Percentiles rank a stretch among this genome's conserved stretches.
phyloP scores from a whole-genome alignment of 2,329 filamentous ascomycete genomes.

The Aspergillus jensenii region DNA sequence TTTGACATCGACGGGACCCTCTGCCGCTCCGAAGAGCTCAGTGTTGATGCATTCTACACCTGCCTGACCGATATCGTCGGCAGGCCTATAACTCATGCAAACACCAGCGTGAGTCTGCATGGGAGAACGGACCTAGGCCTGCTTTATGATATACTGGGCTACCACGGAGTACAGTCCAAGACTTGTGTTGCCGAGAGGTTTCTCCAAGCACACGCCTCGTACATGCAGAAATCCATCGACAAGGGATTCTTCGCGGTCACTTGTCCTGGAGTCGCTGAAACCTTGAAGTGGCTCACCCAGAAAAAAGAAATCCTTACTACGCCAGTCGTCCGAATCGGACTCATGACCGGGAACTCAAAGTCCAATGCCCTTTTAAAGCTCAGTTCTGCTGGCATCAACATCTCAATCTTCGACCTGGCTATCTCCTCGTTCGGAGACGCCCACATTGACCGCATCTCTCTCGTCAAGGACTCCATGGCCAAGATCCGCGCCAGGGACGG shows the following conservation, averaged over 20 bases:
- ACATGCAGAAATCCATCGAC: slow-evolving; percentile 10
- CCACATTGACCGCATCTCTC: slow-evolving; percentile 10
- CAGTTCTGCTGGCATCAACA: slow-evolving; percentile 9
- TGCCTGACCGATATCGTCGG: slow-evolving; percentile 13
- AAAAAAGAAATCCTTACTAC: neutral
- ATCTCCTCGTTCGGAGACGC: slow-evolving; percentile 16
- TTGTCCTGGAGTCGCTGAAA: slow-evolving; percentile 7
- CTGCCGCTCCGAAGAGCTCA: slow-evolving; percentile 15
- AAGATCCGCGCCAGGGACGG: slow-evolving; percentile 3
- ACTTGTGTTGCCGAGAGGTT: slow-evolving; percentile 4
- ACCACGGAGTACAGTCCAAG: slow-evolving; percentile 8
- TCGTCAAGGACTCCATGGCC: slow-evolving; percentile 10
- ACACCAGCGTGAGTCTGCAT: slow-evolving; percentile 14
- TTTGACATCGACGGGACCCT: slow-evolving; percentile 18
- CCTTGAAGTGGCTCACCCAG: slow-evolving; percentile 6
- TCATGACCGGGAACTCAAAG: slow-evolving; percentile 16
- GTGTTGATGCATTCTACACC: slow-evolving; percentile 15
- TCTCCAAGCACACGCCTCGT: slow-evolving; percentile 8
- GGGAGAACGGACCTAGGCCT: slow-evolving; percentile 15
- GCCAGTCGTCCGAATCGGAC: slow-evolving; percentile 4
- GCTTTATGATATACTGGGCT: slow-evolving; percentile 12
- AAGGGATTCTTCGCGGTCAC: slow-evolving; percentile 8
- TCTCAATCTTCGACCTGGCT: slow-evolving; percentile 12
- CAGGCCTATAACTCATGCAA: slow-evolving; percentile 13
- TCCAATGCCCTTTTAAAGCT: slow-evolving; percentile 14